phyloP scores from a whole-genome alignment of 495 filamentous ascomycete genomes.

The Hyaloscypha variabilis region DNA sequence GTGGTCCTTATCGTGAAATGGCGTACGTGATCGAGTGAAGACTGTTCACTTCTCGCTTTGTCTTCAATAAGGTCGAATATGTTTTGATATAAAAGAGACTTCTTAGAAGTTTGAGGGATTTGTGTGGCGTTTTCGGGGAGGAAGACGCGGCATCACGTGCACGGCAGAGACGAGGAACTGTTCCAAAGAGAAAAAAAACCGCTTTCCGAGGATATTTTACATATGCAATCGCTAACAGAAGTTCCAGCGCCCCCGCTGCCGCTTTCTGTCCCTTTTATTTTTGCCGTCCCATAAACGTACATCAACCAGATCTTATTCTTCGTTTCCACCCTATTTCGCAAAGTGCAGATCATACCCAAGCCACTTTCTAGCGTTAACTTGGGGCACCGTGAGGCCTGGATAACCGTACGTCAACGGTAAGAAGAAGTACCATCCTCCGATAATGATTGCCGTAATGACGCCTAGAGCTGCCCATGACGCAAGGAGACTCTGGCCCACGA shows the following conservation, averaged over 20 bases:
- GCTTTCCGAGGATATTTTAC: conserved; percentile 12
- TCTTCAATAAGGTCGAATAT: too few species aligned
- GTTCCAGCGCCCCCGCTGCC: not conserved
- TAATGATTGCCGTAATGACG: conserved; percentile 68
- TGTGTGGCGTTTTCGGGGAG: too few species aligned
- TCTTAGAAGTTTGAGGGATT: too few species aligned
- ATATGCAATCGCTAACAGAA: conserved; percentile 27
- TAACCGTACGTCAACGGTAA: conserved; percentile 93
- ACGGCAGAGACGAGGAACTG: not conserved
- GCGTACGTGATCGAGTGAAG: too few species aligned
- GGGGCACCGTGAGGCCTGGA: conserved; percentile 81
- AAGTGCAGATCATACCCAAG: conserved; percentile 97
- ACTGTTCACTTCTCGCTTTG: too few species aligned
- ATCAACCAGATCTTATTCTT: not conserved
- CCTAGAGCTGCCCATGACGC: conserved; percentile 75
- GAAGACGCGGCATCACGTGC: not conserved
- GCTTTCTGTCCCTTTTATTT: not conserved
- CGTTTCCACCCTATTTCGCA: conserved; percentile 75
- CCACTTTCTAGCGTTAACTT: conserved; percentile 90
- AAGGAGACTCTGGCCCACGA: conserved; percentile 76
- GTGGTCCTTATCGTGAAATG: too few species aligned
- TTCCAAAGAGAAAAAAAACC: not conserved
- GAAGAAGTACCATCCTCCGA: conserved; percentile 89
- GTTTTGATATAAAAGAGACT: too few species aligned
- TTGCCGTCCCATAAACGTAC: not conserved